Base-by-base conservation (phyloP, 2,329 filamentous ascomycete species). In the Phoma sp. region DNA sequence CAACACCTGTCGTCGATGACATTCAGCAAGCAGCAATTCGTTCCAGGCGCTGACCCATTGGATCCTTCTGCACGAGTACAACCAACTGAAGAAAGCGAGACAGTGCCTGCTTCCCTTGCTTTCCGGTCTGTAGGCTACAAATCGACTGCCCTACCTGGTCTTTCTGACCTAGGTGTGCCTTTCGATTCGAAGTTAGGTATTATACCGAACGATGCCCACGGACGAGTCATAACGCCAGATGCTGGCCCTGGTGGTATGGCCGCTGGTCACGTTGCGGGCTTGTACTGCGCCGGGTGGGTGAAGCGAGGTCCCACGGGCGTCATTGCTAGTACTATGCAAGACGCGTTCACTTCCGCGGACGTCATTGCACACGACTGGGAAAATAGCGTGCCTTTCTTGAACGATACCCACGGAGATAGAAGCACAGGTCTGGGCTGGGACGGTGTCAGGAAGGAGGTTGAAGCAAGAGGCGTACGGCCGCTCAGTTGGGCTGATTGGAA, bases 121-220 rank as follows among this genome's bases (percentile, higher is more conserved):
- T 97, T 99, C 77, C 87, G 92, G 15, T 96, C 92, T n/a, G 93
- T 99, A 36, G 95, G 95, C 6, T 99, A 99, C 78, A 92, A 91
- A 65, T 93, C 92, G 0, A 83, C 88, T 26, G 81, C 91, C 0
- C 78, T 99, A 0, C 83, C 86, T 0, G 93, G 92, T 0, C 88
- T 98, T 60, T 75, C 81, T 1, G 84, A 89, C 4, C 77, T 93
- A 0, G 88, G 87, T 2, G 86, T 97, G 36, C 85, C 87, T 7
- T 99, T 99, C 68, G 87, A 98, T 70, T 75, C 83, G 1, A 78
- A 79, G 7, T 83, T 84, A 2, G 95, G 93, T 4, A 83, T 93
- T 17, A 89, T 99, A 39, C 86, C 85, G 30, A 96, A 97, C 67
- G 93, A 97, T 71, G 84, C 87, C 1, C 77, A 85, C 26, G 95